Base-by-base conservation (phyloP, 2,329 filamentous ascomycete species). In the Trichoderma endophyticum region DNA sequence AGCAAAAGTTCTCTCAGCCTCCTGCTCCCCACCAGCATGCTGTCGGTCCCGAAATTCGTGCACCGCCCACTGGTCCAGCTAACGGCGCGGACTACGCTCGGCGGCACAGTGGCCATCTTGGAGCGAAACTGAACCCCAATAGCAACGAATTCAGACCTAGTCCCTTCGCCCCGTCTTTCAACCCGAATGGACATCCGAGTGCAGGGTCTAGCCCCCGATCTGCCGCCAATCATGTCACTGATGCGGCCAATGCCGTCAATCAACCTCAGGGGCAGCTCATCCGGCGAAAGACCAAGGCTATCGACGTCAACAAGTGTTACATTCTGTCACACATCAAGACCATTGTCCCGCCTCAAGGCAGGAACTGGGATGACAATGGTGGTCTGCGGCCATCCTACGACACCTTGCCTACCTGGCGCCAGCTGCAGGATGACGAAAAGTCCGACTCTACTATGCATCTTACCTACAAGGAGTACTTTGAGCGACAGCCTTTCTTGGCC, bases 321-420 rank as follows among this genome's bases (percentile, higher is more conserved):
- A 87, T 89, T 70, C 78, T 90, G 57, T 81, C 84, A 3, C 83
- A 86, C 69, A 84, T 90, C 74, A 86, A 88, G 81, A 85, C 84
- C 0, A 80, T 89, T 62, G 83, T 84, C 70, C 86, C 88, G 1
- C 84, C 85, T 0, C 82, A 84, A 72, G 86, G 83, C 28, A 85
- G 86, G 76, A 90, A 92, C 74, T 94, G 91, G 85, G 86, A 90
- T 43, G 88, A 90, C 72, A 97, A 96, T 77, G 91, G 91, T 61
- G 94, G 94, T n/a, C 88, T 98, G 68, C 92, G 92, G 48, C 92
- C 92, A 32, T 91, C 95, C 4, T 98, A 92, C 81, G 91, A 94
- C 76, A 98, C 96, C 1, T 85, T 87, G 12, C 94, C 94, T 0
- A 95, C 92, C 0, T 99, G 96, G 95, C 90, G 92, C 73, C 89